Percentiles rank a stretch among this genome's conserved stretches.
phyloP scores from a whole-genome alignment of 2,329 filamentous ascomycete species.

The Pseudogymnoascus sp. region DNA sequence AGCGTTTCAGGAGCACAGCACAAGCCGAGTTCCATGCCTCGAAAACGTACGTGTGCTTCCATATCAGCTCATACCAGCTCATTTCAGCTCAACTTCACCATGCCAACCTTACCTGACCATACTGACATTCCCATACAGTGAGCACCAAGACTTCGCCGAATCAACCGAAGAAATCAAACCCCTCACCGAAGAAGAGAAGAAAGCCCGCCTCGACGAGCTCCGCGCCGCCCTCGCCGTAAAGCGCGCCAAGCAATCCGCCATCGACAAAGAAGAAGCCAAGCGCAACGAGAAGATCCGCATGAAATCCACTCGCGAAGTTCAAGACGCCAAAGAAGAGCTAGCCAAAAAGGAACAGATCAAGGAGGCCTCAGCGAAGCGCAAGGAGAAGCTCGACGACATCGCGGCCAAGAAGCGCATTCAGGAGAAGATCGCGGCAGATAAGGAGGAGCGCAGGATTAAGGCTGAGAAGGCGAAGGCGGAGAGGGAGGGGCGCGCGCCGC shows the following conservation, averaged over 20 bases:
- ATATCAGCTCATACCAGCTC: not conserved
- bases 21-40: constrained; percentile 85
- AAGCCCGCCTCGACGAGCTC: constrained; percentile 67
- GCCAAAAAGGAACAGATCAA: constrained; percentile 85
- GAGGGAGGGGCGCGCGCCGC: constrained; percentile 62
- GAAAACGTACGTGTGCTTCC: constrained; percentile 55
- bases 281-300: constrained; percentile 77
- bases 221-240: constrained; percentile 65
- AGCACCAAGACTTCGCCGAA: constrained; percentile 85
- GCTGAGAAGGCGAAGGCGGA: constrained; percentile 78
- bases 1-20: constrained; percentile 74
- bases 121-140: constrained; percentile 38
- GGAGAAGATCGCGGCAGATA: constrained; percentile 91
- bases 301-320: constrained; percentile 82
- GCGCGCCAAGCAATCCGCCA: constrained; percentile 55
- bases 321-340: constrained; percentile 85
- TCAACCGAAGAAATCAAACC: constrained; percentile 88
- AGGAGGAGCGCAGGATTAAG: constrained; percentile 77
- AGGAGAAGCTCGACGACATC: constrained; percentile 78
- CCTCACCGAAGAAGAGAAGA: constrained; percentile 86
- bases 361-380: constrained; percentile 75
- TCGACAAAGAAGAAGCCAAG: constrained; percentile 76
- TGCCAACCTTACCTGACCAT: not conserved
- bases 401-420: constrained; percentile 84
- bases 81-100: not conserved